Evolutionary conservation across 2,329 filamentous ascomycete species (phyloP), one percentile per base, ranked within the genome.

Genomic region (Botryotinia narcissicola): DNA sequence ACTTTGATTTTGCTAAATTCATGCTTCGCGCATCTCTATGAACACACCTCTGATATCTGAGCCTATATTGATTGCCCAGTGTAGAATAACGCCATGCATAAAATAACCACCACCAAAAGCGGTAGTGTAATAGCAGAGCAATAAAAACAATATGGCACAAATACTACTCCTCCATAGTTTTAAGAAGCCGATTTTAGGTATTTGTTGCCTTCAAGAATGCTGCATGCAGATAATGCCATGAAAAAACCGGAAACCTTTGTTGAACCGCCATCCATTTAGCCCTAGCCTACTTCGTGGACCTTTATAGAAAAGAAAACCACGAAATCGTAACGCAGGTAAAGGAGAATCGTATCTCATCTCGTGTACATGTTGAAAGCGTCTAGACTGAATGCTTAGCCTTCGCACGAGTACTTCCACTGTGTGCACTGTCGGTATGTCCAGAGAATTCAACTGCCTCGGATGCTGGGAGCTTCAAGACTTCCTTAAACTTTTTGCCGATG

Each of bases 381-480:
- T 92, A 98, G 80, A 94, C 94, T 69, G 88, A 87, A 84, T 94
- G 93, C 88, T 98, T 99, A 80, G 96, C 93, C 88, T 97, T 98
- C 73, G 96, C 96, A 80, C 97, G 91, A 74, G 94, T 97, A 85
- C 95, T 98, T 78, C 96, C 96, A 75, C 92, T 91, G 82, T 97
- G 93, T 54, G 96, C 95, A 79, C 93, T 93, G 79, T 99, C 97
- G 29, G 94, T 97, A 85, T 99, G 96, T 75, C 96, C 96, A 32
- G 94, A 97, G 85, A 98, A 99, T 85, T 99, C 97, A 74, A 99
- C 90, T 75, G 86, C 83, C 82, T 98, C 96, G 75, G 85, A 87
- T 73, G 90, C 84, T 74, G 92, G 92, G 75, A 99, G 86, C 82
- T 93, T 91, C 73, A 99, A 87, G 40, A 97, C 91, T 78, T 94